These are phyloP conservation scores for Cryomyces antarcticus DNA, from an alignment of 495 filamentous ascomycete genomes.

Conservation along the genomic window DNA sequence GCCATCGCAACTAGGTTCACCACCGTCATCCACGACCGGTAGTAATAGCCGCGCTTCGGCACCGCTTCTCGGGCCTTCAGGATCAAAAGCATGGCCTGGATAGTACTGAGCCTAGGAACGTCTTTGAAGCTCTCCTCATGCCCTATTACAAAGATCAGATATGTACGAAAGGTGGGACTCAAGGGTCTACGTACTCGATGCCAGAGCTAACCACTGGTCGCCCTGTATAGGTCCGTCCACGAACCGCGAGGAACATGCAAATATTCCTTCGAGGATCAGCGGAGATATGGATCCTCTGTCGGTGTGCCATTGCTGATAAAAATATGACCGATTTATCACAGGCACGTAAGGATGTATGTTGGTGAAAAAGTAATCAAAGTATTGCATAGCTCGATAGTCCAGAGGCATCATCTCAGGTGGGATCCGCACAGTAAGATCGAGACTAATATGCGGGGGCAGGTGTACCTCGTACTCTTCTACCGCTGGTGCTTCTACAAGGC, in stretches of 20 bases:
- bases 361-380: constrained; percentile 82
- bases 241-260: constrained; percentile 72
- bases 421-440: constrained; percentile 64
- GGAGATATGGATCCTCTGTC: constrained; percentile 77
- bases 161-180: constrained; percentile 10
- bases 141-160: constrained; percentile 27
- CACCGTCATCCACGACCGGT: constrained; percentile 92
- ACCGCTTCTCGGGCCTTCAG: constrained; percentile 80
- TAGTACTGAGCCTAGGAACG: constrained; percentile 76
- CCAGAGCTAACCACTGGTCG: constrained; percentile 85
- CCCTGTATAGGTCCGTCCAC: constrained; percentile 68
- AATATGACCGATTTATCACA: constrained; percentile 61
- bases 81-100: constrained; percentile 75
- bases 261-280: constrained; percentile 82
- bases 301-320: constrained; percentile 85
- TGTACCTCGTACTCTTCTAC: constrained; percentile 46
- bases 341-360: constrained; percentile 95
- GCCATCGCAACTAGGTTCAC: constrained; percentile 84
- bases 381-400: constrained; percentile 61
- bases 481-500: constrained; percentile 46
- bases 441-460: constrained; percentile 44
- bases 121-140: constrained; percentile 96
- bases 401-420: constrained; percentile 87
- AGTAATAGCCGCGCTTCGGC: constrained; percentile 90
- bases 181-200: constrained; percentile 44